Percentiles rank a stretch among this genome's conserved stretches.
Conservation (phyloP, 352 stramenopile species). For the Pythium dissimile region DNA sequence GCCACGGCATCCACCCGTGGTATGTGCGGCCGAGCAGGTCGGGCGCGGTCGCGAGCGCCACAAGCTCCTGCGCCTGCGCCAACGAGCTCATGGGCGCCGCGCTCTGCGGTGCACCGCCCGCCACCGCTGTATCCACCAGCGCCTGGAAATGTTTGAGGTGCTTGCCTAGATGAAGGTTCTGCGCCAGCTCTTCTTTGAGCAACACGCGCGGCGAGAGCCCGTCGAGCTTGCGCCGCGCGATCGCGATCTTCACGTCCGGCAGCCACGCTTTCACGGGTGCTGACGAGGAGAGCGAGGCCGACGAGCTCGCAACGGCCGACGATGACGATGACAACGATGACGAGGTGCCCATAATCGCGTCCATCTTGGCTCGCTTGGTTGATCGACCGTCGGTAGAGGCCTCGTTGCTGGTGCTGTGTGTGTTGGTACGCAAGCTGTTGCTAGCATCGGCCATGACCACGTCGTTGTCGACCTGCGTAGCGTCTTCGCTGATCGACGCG, state of each 20-base stretch:
- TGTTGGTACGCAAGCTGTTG: not conserved
- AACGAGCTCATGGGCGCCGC: constrained; percentile 42
- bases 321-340: not conserved
- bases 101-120: constrained; percentile 9
- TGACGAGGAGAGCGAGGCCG: not conserved
- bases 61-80: constrained; percentile 79
- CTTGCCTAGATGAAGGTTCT: constrained; percentile 62
- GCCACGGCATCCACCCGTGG: constrained; percentile 82
- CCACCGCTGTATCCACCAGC: constrained; percentile 41
- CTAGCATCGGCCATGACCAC: constrained; percentile 1
- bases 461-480: constrained; percentile 16
- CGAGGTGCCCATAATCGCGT: not conserved
- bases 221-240: constrained; percentile 70
- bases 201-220: constrained; percentile 61
- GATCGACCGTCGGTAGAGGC: not conserved
- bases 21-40: constrained; percentile 80
- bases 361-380: constrained; percentile 8
- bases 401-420: not conserved
- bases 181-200: constrained; percentile 69
- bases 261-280: constrained; percentile 42
- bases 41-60: constrained; percentile 76
- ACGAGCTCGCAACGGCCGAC: constrained; percentile 1
- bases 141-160: constrained; percentile 55
- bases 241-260: constrained; percentile 73
- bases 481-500: constrained; percentile 19